Conservation (phyloP, 495 filamentous ascomycete species). For the Arthonia radiata region DNA sequence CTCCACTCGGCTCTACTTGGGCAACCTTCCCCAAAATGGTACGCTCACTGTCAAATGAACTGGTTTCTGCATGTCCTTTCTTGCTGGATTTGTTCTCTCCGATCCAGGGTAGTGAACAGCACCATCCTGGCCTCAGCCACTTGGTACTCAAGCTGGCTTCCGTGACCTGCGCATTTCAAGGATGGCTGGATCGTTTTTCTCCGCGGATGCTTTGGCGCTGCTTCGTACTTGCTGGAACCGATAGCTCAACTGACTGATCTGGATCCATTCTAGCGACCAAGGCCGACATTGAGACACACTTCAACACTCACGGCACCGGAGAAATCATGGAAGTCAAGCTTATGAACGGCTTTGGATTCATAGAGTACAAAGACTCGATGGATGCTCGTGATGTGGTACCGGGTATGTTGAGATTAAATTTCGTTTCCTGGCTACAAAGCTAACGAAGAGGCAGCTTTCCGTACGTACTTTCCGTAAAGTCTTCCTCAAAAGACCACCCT, state of each 20-base stretch:
- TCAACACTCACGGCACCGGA: conserved; percentile 80
- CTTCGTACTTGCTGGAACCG: too few relatives aligned
- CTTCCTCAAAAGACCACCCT: conserved; percentile 4
- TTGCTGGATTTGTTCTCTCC: too few relatives aligned
- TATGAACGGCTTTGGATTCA: conserved; percentile 98
- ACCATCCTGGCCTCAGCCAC: too few relatives aligned
- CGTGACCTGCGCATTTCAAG: too few relatives aligned
- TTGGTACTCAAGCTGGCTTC: too few relatives aligned
- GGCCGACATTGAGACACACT: conserved; percentile 86
- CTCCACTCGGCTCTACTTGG: conserved; percentile 81
- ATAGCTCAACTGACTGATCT: conserved; percentile 14
- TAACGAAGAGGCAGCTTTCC: conserved; percentile 20
- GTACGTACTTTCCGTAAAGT: conserved; percentile 18
- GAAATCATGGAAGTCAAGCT: conserved; percentile 98
- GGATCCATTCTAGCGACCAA: conserved; percentile 49
- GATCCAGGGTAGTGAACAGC: too few relatives aligned
- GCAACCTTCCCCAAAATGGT: conserved; percentile 94
- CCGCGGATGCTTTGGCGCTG: too few relatives aligned
- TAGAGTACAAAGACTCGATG: conserved; percentile 94
- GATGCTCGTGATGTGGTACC: conserved; percentile 95
- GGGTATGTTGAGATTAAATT: conserved; percentile 30
- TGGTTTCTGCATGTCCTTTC: conserved; percentile 25
- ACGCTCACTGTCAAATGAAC: too few relatives aligned
- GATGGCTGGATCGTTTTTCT: too few relatives aligned
- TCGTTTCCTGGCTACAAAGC: conserved; percentile 2